phyloP scores from a whole-genome alignment of 2,329 filamentous ascomycete genomes.

The Fusarium setosum region DNA sequence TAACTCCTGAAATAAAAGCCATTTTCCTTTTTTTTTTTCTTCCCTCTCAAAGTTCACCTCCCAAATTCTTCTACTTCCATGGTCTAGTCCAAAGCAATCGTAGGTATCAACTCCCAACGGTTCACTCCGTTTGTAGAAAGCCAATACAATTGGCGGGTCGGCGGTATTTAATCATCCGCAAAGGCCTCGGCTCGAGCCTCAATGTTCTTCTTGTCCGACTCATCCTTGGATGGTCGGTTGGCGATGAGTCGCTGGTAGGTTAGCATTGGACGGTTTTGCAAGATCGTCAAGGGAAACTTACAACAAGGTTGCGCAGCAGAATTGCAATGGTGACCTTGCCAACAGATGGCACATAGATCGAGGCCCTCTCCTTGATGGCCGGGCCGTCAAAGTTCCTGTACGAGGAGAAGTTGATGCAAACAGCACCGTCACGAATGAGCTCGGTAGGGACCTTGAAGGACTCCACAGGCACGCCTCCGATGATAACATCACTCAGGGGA shows the following conservation, averaged over 20 bases:
- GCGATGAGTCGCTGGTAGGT: conserved; percentile 61
- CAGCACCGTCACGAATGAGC: conserved; percentile 86
- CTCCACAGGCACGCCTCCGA: conserved; percentile 90
- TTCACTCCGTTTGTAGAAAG: background rate
- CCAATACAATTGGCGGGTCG: background rate
- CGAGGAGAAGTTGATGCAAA: conserved; percentile 99
- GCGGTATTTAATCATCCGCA: conserved; percentile 48
- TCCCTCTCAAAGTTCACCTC: background rate
- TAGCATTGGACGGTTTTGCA: conserved; percentile 32
- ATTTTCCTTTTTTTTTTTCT: conserved; percentile 22
- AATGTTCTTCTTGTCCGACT: conserved; percentile 47
- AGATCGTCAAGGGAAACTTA: conserved; percentile 57
- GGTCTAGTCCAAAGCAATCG: conserved; percentile 29
- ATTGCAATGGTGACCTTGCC: conserved; percentile 98
- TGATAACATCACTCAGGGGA: conserved; percentile 91
- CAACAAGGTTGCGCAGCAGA: conserved; percentile 87
- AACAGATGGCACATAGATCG: conserved; percentile 96
- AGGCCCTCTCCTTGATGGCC: conserved; percentile 93
- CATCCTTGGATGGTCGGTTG: conserved; percentile 57
- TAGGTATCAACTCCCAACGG: background rate
- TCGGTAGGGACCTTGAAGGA: conserved; percentile 90
- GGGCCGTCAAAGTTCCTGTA: conserved; percentile 90
- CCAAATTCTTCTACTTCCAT: conserved; percentile 20
- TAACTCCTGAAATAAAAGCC: conserved; percentile 30
- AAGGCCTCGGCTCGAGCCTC: conserved; percentile 57